Evolutionary conservation across 2,329 filamentous ascomycete genomes (phyloP).

Genomic region (Colletotrichum sp.): DNA sequence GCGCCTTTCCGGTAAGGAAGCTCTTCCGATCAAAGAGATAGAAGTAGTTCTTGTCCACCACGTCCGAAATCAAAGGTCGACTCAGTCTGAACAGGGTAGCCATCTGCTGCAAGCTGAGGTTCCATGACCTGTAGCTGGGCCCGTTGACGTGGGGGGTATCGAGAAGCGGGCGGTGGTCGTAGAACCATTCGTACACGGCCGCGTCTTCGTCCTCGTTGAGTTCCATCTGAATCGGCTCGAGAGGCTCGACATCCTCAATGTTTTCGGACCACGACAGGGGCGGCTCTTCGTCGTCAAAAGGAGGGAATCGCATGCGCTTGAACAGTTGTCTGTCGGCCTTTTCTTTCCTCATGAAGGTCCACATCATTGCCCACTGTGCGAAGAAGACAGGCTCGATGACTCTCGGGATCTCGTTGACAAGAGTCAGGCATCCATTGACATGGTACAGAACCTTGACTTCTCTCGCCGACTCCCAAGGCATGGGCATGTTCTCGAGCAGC

Average conservation of each 20-base stretch:
- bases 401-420: conserved; percentile 95
- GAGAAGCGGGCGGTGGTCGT: conserved; percentile 88
- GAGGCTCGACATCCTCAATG: conserved; percentile 95
- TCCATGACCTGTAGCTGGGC: conserved; percentile 96
- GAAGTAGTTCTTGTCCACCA: conserved; percentile 96
- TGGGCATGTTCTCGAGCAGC: conserved; percentile 98
- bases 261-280: conserved; percentile 98
- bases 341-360: conserved; percentile 96
- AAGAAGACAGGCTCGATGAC: conserved; percentile 98
- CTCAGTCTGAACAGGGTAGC: conserved; percentile 92
- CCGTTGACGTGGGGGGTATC: conserved; percentile 96
- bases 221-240: conserved; percentile 99
- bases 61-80: conserved; percentile 87
- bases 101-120: conserved; percentile 92
- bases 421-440: conserved; percentile 93
- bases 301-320: conserved; percentile 98
- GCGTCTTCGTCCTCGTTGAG: conserved; percentile 92
- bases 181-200: conserved; percentile 95
- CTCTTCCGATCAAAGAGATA: conserved; percentile 96
- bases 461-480: conserved; percentile 97
- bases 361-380: conserved; percentile 99
- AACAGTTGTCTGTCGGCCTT: conserved; percentile 96
- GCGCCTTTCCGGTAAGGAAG: conserved; percentile 93
- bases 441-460: conserved; percentile 99
- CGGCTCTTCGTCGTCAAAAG: conserved; percentile 98